phyloP scores from a whole-genome alignment of 2,329 filamentous ascomycete species.

The Aspergillus costaricaensis region DNA sequence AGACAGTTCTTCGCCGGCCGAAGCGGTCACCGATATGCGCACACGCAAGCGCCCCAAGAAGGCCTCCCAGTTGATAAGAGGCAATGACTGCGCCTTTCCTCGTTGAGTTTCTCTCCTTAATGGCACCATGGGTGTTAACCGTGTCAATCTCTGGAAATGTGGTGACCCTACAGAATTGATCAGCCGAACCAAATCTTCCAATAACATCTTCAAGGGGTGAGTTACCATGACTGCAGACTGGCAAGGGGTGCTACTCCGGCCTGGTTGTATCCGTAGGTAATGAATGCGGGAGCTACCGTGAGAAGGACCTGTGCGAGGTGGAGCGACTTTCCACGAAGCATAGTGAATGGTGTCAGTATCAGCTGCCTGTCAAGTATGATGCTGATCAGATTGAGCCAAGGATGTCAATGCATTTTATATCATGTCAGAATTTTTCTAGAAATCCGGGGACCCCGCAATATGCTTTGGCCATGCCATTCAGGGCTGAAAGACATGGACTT shows the following conservation, averaged over 20 bases:
- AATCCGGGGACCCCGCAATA: too few relatives aligned
- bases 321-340: too few relatives aligned
- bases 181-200: too few relatives aligned
- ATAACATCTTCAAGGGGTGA: too few relatives aligned
- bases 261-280: constrained; percentile 31
- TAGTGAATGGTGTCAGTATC: too few relatives aligned
- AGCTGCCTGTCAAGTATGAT: too few relatives aligned
- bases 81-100: constrained; percentile 31
- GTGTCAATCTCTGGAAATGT: constrained; percentile 58
- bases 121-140: constrained; percentile 28
- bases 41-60: constrained; percentile 23
- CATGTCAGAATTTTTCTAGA: too few relatives aligned
- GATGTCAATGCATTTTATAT: too few relatives aligned
- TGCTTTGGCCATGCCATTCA: too few relatives aligned
- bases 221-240: constrained; percentile 12
- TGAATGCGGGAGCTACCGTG: constrained; percentile 27
- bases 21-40: constrained; percentile 45
- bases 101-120: constrained; percentile 23
- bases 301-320: constrained; percentile 9
- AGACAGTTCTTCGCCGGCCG: constrained; percentile 51
- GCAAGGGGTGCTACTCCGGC: constrained; percentile 25
- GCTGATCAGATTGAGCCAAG: too few relatives aligned
- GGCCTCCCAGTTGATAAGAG: constrained; percentile 23
- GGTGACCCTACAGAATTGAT: too few relatives aligned
- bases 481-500: too few relatives aligned